These are phyloP conservation scores for Fusarium begoniae DNA, from an alignment of 2,329 filamentous ascomycete species.

Conservation along the genomic window DNA sequence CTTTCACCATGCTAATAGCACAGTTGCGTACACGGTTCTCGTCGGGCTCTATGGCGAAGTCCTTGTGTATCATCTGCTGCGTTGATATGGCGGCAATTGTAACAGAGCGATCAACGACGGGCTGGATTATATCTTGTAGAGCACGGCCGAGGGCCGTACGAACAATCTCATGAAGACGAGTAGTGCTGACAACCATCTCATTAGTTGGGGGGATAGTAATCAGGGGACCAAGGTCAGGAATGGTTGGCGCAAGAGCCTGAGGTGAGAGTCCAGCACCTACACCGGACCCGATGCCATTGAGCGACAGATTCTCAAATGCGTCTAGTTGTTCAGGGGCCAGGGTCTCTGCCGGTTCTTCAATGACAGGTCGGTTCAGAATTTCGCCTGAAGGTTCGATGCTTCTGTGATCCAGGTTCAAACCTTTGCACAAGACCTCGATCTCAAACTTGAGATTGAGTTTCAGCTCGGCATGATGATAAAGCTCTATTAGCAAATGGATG, in stretches of 20 bases:
- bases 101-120: constrained; percentile 95
- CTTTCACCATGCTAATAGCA: constrained; percentile 93
- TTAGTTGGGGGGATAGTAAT: constrained; percentile 84
- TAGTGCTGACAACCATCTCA: constrained; percentile 78
- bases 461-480: constrained; percentile 91
- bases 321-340: constrained; percentile 75
- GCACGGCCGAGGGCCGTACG: constrained; percentile 87
- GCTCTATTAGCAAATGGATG: constrained; percentile 86
- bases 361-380: constrained; percentile 78
- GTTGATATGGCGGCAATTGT: constrained; percentile 98
- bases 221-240: constrained; percentile 84
- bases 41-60: constrained; percentile 93
- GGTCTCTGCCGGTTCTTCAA: constrained; percentile 70
- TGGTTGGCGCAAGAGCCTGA: constrained; percentile 77
- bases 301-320: constrained; percentile 81
- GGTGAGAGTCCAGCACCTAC: constrained; percentile 80
- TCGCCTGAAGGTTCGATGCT: constrained; percentile 86
- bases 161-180: constrained; percentile 79
- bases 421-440: constrained; percentile 96
- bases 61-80: constrained; percentile 93
- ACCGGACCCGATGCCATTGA: constrained; percentile 76
- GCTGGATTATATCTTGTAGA: constrained; percentile 95
- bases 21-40: constrained; percentile 86
- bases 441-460: constrained; percentile 99
- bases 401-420: constrained; percentile 90